A percentile compares a stretch with the other conserved stretches of the same genome.
These are phyloP conservation scores for Cryptococcus deneoformans DNA, from an alignment of 1,284 basidiomycete genomes.

Conservation along the genomic window DNA sequence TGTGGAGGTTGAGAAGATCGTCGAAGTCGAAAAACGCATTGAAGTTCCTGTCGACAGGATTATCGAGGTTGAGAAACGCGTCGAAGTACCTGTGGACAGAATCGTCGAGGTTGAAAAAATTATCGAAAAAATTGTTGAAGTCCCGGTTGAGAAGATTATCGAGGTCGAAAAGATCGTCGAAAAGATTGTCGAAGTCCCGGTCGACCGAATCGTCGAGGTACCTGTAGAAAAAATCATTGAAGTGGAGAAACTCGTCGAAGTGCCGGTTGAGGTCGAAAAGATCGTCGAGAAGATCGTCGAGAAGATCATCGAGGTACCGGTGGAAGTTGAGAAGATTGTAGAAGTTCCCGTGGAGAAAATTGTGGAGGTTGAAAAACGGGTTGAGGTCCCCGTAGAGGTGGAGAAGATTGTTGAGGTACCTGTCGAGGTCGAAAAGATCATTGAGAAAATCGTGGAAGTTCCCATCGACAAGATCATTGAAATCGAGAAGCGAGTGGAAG, in stretches of 20 bases:
- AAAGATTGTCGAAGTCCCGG: conserved; percentile 24
- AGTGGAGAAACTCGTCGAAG: conserved; percentile 39
- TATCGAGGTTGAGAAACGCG: conserved; percentile 47
- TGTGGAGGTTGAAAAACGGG: conserved; percentile 42
- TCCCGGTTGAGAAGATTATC: conserved; percentile 37
- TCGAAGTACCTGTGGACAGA: conserved; percentile 33
- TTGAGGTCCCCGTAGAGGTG: conserved; percentile 32
- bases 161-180: conserved; percentile 40
- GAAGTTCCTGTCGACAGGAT: conserved; percentile 33
- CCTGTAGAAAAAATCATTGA: conserved; percentile 36
- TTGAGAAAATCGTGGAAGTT: conserved; percentile 36
- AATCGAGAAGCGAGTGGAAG: conserved; percentile 44
- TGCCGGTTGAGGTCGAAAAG: conserved; percentile 44
- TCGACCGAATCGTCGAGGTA: conserved; percentile 33
- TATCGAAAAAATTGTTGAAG: conserved; percentile 34
- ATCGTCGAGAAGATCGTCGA: conserved; percentile 41
- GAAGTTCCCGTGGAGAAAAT: conserved; percentile 36
- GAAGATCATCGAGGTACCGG: conserved; percentile 37
- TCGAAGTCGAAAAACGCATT: conserved; percentile 30
- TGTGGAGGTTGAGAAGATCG: conserved; percentile 38
- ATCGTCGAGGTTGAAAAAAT: conserved; percentile 36
- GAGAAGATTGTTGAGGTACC: conserved; percentile 40
- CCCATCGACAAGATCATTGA: conserved; percentile 29
- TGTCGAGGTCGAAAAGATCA: conserved; percentile 36
- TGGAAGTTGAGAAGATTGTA: conserved; percentile 37